Evolutionary conservation across 148 eudicot genomes (phyloP).

Genomic region (Chenopodium album): DNA sequence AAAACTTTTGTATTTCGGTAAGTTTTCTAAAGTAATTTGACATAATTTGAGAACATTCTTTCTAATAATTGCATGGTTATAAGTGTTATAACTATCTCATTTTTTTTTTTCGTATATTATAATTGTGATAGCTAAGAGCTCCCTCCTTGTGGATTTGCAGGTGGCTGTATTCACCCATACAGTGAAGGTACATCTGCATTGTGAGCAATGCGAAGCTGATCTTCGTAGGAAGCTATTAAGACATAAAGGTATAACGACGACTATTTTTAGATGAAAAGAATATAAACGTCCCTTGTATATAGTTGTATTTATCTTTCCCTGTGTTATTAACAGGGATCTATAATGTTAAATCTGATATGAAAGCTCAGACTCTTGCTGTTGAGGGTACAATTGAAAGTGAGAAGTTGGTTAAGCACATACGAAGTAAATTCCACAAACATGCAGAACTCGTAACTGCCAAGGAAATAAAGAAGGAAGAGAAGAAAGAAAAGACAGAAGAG

Average conservation of each 20-base stretch:
- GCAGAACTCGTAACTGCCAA: slow-evolving; percentile 44
- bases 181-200: slow-evolving; percentile 58
- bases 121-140: not conserved
- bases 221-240: slow-evolving; percentile 44
- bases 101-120: not conserved
- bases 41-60: not conserved
- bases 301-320: not conserved
- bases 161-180: slow-evolving; percentile 31
- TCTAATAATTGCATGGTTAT: not conserved
- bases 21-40: not conserved
- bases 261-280: no score
- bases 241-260: slow-evolving; percentile 52
- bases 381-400: slow-evolving; percentile 60
- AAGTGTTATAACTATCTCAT: not conserved
- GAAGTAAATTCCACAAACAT: slow-evolving; percentile 45
- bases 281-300: no score
- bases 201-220: slow-evolving; percentile 60
- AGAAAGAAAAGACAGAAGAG: slow-evolving; percentile 38
- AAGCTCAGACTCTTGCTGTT: slow-evolving; percentile 60
- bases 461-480: slow-evolving; percentile 32
- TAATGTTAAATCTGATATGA: slow-evolving; percentile 60
- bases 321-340: slow-evolving; percentile 52
- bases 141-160: slow-evolving; percentile 24
- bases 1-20: not conserved
- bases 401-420: slow-evolving; percentile 44